Evolutionary conservation across 129 eudicot genomes (phyloP).

Genomic region (Tagetes patula): DNA sequence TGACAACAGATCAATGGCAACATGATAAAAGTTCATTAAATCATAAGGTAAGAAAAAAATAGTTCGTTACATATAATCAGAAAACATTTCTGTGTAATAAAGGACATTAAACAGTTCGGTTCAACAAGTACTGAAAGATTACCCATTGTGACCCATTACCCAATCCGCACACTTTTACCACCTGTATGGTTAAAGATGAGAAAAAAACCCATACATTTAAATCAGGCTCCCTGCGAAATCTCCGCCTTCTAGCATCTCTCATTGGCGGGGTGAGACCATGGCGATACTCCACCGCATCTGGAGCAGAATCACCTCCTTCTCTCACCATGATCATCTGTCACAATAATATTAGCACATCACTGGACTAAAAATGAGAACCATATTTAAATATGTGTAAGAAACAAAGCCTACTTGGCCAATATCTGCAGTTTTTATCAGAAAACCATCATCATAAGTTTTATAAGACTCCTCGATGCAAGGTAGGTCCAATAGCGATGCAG

Average conservation of each 20-base stretch:
- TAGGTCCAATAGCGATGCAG: conserved; percentile 80
- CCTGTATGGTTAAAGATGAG: not conserved
- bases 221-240: conserved; percentile 95
- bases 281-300: conserved; percentile 68
- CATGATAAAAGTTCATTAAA: too few relatives aligned
- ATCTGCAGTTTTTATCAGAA: conserved; percentile 76
- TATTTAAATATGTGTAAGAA: not conserved
- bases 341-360: conserved; percentile 13
- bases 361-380: conserved; percentile 14
- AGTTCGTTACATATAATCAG: too few relatives aligned
- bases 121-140: too few relatives aligned
- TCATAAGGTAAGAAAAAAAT: too few relatives aligned
- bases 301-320: conserved; percentile 64
- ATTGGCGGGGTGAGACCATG: conserved; percentile 91
- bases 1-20: too few relatives aligned
- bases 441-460: conserved; percentile 83
- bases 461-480: conserved; percentile 72
- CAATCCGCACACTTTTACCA: too few relatives aligned
- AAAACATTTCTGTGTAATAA: too few relatives aligned
- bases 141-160: not conserved
- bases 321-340: conserved; percentile 74
- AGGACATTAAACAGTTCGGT: too few relatives aligned
- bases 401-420: conserved; percentile 69
- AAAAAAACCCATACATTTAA: conserved; percentile 53
- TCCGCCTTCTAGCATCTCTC: conserved; percentile 87